Evolutionary conservation across 129 eudicot species (phyloP), one percentile per base, ranked within the genome.

Genomic region (Sambucus nigra): DNA sequence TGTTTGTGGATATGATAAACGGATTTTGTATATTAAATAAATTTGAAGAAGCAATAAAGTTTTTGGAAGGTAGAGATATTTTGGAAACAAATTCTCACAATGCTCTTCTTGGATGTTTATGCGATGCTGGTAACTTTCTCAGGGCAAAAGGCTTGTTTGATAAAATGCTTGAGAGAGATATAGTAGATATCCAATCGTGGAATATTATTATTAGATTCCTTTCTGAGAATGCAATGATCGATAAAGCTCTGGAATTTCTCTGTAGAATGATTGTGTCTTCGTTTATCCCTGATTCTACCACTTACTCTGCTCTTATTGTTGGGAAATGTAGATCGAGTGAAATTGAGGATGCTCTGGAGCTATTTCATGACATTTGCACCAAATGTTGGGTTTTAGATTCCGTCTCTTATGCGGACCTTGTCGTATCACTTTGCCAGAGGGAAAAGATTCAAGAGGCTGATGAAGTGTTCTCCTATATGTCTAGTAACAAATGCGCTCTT

Each of bases 211-310:
- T 87, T 23, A 44, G 74, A 39, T 74, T 50, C 59, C 60, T 87
- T 29, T 69, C 73, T 38, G 72, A 69, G 65, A 49, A 60, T 68
- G 59, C 17, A 18, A 24, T 35, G 25, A 51, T 42, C 18, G 66
- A 71, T 29, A 57, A 55, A 39, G 77, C 78, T 59, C 11, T 52
- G 55, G 69, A 83, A 61, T 44, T 65, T 64, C 79, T 87, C 0
- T n/a, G 76, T 56, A 76, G 73, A 74, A 79, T 87, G 96, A 59
- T 87, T 25, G 70, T 71, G 61, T 79, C 74, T 24, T 73, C 83
- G 31, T 59, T 50, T 71, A 27, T 21, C 50, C 94, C 80, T 3
- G 72, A 79, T 35, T 68, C 73, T 53, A 46, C 60, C 55, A 82
- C 86, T 31, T 87, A 79, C 64, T 76, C 86, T 65, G 80, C 96